Evolutionary conservation across 176 grass and related monocot genomes (phyloP).

Genomic region (Carex pumila): DNA sequence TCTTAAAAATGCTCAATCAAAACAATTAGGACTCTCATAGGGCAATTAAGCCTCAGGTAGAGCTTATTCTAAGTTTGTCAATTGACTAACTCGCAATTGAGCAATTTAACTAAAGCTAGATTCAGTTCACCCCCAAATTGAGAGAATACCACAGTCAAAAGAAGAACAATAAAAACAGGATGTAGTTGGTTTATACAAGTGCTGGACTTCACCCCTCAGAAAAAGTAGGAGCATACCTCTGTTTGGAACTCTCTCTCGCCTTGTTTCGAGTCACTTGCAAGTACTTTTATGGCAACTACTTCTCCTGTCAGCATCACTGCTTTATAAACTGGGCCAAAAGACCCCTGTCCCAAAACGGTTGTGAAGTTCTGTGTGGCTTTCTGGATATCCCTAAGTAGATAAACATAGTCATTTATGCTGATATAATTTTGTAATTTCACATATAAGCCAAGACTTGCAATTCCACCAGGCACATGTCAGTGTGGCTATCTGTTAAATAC

Average conservation of each 20-base stretch:
- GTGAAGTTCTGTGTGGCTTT: constrained; percentile 94
- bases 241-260: constrained; percentile 95
- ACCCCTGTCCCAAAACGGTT: constrained; percentile 83
- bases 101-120: background rate
- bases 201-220: background rate
- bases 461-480: background rate
- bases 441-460: background rate
- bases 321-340: constrained; percentile 95
- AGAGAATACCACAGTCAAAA: background rate
- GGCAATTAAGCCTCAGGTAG: background rate
- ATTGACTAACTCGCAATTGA: constrained; percentile 1
- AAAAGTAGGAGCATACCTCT: constrained; percentile 41
- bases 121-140: background rate
- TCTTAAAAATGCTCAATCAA: background rate
- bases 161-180: background rate
- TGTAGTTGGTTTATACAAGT: background rate
- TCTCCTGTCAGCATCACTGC: constrained; percentile 82
- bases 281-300: constrained; percentile 83
- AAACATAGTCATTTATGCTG: background rate
- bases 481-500: background rate
- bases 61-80: constrained; percentile 14
- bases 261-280: constrained; percentile 81
- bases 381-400: constrained; percentile 67
- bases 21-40: background rate
- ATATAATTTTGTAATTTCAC: background rate